These are phyloP conservation scores for Neobulgaria alba DNA, from an alignment of 2,329 filamentous ascomycete genomes.

Conservation along the genomic window DNA sequence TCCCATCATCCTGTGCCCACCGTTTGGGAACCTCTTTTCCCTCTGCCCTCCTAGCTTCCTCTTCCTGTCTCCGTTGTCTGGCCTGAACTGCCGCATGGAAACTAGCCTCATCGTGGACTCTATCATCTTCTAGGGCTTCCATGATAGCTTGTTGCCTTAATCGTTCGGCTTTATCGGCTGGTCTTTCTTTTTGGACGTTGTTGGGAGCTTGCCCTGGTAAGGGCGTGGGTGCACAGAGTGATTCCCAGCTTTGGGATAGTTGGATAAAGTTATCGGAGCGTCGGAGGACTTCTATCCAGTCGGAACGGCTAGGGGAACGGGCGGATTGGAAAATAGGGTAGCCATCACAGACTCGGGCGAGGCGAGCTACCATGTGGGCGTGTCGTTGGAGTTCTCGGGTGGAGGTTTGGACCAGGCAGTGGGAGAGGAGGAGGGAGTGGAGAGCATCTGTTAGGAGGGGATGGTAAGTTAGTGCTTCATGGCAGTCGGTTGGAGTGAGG, in stretches of 20 bases:
- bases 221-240: slow-evolving; percentile 54
- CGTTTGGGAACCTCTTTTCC: slow-evolving; percentile 35
- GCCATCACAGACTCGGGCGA: slow-evolving; percentile 65
- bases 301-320: slow-evolving; percentile 61
- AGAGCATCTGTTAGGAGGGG: slow-evolving; percentile 71
- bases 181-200: slow-evolving; percentile 34
- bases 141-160: slow-evolving; percentile 57
- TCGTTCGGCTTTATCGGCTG: slow-evolving; percentile 48
- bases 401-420: slow-evolving; percentile 72
- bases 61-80: slow-evolving; percentile 49
- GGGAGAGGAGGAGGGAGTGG: slow-evolving; percentile 68
- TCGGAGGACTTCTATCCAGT: slow-evolving; percentile 71
- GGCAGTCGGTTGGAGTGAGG: slow-evolving; percentile 35
- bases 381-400: slow-evolving; percentile 69
- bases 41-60: slow-evolving; percentile 31
- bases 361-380: slow-evolving; percentile 71
- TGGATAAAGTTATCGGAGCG: slow-evolving; percentile 62
- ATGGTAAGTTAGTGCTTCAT: slow-evolving; percentile 70
- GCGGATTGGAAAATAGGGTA: slow-evolving; percentile 73
- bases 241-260: slow-evolving; percentile 58
- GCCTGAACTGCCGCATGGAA: slow-evolving; percentile 56
- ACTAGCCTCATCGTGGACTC: slow-evolving; percentile 56
- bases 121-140: slow-evolving; percentile 58
- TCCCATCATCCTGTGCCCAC: slow-evolving; percentile 56
- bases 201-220: slow-evolving; percentile 33